Evolutionary conservation across 1,284 basidiomycete species (phyloP).

Genomic region (Ceratobasidium sp.): DNA sequence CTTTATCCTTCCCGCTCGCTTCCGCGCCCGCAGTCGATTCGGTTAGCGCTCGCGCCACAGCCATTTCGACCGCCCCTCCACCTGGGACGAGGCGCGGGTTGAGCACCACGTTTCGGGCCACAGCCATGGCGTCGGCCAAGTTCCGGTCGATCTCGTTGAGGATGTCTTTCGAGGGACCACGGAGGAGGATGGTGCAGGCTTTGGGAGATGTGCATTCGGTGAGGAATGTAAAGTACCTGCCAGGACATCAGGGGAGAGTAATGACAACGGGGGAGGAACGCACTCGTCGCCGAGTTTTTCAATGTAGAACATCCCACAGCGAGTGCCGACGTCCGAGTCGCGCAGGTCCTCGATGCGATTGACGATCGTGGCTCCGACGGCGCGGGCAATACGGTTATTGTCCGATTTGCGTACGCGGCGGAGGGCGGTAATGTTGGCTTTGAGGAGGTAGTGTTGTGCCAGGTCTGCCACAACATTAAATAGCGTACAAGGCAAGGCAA

Average conservation of each 20-base stretch:
- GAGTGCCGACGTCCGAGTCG: slow-evolving; percentile 90
- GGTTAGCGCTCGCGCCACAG: slow-evolving; percentile 90
- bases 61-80: slow-evolving; percentile 98
- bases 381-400: slow-evolving; percentile 98
- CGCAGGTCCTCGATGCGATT: slow-evolving; percentile 96
- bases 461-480: slow-evolving; percentile 67
- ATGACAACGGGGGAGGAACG: slow-evolving; percentile 53
- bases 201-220: slow-evolving; percentile 93
- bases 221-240: slow-evolving; percentile 95
- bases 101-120: slow-evolving; percentile 97
- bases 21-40: slow-evolving; percentile 84
- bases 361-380: slow-evolving; percentile 95
- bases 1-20: slow-evolving; percentile 63
- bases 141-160: slow-evolving; percentile 98
- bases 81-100: slow-evolving; percentile 93
- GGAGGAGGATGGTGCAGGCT: slow-evolving; percentile 98
- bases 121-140: slow-evolving; percentile 96
- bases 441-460: slow-evolving; percentile 92
- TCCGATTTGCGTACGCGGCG: slow-evolving; percentile 97
- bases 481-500: slow-evolving; percentile 22
- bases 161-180: slow-evolving; percentile 97
- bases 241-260: neutral
- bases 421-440: slow-evolving; percentile 90
- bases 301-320: slow-evolving; percentile 94
- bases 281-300: slow-evolving; percentile 98